Conservation (phyloP, 2,329 filamentous ascomycete genomes). For the Monosporascus sp. region DNA sequence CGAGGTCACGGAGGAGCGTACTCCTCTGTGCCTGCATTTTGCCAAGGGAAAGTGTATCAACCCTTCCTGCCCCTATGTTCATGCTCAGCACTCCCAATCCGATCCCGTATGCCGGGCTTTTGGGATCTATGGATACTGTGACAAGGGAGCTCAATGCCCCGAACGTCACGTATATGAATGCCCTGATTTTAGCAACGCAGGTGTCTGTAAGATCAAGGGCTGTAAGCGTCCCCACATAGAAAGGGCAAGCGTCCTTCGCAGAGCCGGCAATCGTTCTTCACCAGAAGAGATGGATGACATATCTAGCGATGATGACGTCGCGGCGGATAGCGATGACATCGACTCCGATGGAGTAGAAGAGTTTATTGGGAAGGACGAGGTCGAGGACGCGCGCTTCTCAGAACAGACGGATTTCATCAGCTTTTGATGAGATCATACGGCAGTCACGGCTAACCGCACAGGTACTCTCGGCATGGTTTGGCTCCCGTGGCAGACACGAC, state of each 20-base stretch:
- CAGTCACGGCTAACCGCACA: slow-evolving; percentile 16
- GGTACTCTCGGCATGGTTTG: slow-evolving; percentile 7
- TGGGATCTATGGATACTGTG: slow-evolving; percentile 83
- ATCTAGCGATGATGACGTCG: slow-evolving; percentile 69
- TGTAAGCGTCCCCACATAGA: slow-evolving; percentile 87
- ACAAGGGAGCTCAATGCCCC: slow-evolving; percentile 70
- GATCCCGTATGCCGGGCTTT: slow-evolving; percentile 82
- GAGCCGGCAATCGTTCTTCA: slow-evolving; percentile 48
- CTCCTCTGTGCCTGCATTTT: slow-evolving; percentile 85
- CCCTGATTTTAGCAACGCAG: slow-evolving; percentile 90
- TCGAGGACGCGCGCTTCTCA: slow-evolving; percentile 50
- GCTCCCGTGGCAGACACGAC: slow-evolving; percentile 5
- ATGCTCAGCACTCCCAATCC: slow-evolving; percentile 70
- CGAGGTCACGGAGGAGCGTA: slow-evolving; percentile 75
- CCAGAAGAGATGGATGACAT: slow-evolving; percentile 59
- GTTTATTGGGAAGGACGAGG: slow-evolving; percentile 53
- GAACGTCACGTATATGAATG: slow-evolving; percentile 90
- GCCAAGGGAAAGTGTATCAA: slow-evolving; percentile 88
- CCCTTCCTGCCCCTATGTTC: slow-evolving; percentile 77
- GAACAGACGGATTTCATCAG: slow-evolving; percentile 57
- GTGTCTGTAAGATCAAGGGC: slow-evolving; percentile 72
- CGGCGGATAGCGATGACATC: slow-evolving; percentile 69
- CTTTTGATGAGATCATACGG: slow-evolving; percentile 31
- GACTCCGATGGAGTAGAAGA: slow-evolving; percentile 72
- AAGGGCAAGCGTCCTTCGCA: slow-evolving; percentile 74